Percentiles rank a stretch among this genome's conserved stretches.
Conservation (phyloP, 2,329 filamentous ascomycete genomes). For the Colletotrichum lupini region DNA sequence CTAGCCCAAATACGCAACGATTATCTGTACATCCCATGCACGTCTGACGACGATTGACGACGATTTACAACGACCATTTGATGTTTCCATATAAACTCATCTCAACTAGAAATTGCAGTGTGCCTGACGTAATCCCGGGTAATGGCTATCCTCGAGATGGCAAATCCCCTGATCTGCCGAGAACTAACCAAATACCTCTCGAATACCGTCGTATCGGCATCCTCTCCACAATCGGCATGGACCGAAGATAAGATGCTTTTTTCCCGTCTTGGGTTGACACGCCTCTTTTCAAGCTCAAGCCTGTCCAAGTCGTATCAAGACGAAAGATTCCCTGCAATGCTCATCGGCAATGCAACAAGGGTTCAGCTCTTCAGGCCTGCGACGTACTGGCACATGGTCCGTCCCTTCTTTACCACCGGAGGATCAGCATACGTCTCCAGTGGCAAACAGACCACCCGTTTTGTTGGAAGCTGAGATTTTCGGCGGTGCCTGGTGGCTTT, state of each 20-base stretch:
- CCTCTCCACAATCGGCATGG: background rate
- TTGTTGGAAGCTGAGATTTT: conserved; percentile 9
- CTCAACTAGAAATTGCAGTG: background rate
- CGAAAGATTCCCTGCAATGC: background rate
- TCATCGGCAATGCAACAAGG: background rate
- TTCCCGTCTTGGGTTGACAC: background rate
- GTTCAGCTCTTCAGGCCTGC: conserved; percentile 25
- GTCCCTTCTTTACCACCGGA: background rate
- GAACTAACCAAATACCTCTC: background rate
- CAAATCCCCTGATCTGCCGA: conserved; percentile 13
- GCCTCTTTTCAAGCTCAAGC: background rate
- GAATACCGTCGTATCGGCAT: background rate
- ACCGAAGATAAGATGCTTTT: background rate
- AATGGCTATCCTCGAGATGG: background rate
- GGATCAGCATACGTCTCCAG: conserved; percentile 3
- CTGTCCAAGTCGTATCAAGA: background rate
- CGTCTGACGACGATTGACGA: conserved; percentile 12
- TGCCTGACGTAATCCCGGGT: background rate
- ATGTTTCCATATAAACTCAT: conserved; percentile 4
- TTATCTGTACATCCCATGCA: conserved; percentile 23
- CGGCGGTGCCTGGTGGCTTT: conserved; percentile 8
- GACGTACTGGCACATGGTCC: background rate
- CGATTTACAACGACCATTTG: conserved; percentile 5
- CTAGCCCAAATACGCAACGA: conserved; percentile 2
- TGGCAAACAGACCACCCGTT: conserved; percentile 30